Evolutionary conservation across 208 protist genomes (phyloP).

Genomic region (Trypanosoma avium): DNA sequence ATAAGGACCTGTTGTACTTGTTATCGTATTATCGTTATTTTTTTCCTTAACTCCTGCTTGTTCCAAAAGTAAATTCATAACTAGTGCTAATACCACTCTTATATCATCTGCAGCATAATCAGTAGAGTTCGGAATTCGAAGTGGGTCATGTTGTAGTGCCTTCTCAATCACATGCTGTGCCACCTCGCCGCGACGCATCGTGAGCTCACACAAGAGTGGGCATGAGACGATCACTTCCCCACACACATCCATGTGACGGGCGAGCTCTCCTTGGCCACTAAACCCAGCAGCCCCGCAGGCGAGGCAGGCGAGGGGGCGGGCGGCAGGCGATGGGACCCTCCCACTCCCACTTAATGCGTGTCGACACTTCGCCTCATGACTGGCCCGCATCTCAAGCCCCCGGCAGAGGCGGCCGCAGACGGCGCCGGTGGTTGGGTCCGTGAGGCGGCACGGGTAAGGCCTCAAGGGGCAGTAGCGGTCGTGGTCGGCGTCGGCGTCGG

Average conservation of each 20-base stretch:
- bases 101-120: constrained; percentile 35
- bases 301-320: no score
- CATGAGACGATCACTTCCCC: constrained; percentile 25
- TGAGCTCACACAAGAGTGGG: constrained; percentile 33
- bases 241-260: constrained; percentile 27
- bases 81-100: constrained; percentile 29
- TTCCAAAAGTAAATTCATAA: constrained; percentile 38
- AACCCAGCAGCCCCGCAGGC: no score
- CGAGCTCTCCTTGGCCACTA: constrained; percentile 4
- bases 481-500: background rate
- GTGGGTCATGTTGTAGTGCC: constrained; percentile 25
- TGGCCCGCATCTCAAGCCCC: background rate
- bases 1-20: no score
- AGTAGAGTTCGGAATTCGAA: constrained; percentile 19
- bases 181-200: constrained; percentile 29
- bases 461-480: constrained; percentile 5
- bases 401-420: constrained; percentile 3
- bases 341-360: no score
- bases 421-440: background rate
- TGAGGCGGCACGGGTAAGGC: background rate
- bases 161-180: constrained; percentile 26
- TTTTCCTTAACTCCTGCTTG: background rate
- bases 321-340: no score
- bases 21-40: background rate
- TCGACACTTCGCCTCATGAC: constrained; percentile 7